Percentiles rank a stretch among this genome's conserved stretches.
Conservation (phyloP, 768 basidiomycete species). For the Boletus reticulatus region DNA sequence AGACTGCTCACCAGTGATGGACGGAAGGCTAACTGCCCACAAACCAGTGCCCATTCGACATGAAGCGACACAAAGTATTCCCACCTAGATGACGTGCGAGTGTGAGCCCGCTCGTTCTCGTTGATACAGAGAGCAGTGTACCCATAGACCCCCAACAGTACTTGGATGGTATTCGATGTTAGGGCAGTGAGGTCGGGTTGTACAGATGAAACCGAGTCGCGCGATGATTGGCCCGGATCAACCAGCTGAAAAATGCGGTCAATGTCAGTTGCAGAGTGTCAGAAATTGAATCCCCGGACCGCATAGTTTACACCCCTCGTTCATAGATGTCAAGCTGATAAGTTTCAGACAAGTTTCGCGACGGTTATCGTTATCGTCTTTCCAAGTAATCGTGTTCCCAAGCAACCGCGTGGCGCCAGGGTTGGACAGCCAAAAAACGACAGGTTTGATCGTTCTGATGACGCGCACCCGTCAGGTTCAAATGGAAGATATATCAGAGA, state of each 20-base stretch:
- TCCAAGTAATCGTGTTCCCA: not conserved
- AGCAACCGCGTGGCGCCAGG: not conserved
- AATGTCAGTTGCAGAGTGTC: not conserved
- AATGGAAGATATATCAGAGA: too few species aligned
- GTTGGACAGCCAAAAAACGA: not conserved
- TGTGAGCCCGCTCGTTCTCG: not conserved
- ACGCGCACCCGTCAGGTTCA: too few species aligned
- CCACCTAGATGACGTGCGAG: constrained; percentile 14
- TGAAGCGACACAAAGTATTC: constrained; percentile 15
- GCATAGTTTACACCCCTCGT: not conserved
- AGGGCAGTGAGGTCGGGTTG: not conserved
- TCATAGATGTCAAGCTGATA: not conserved
- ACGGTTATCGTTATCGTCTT: not conserved
- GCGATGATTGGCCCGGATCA: not conserved
- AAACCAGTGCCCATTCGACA: constrained; percentile 17
- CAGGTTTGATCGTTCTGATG: too few species aligned
- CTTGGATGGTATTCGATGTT: not conserved
- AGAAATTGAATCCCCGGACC: too few species aligned
- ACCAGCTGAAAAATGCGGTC: not conserved
- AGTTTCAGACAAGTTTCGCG: not conserved
- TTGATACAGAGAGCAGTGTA: not conserved
- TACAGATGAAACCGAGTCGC: too few species aligned
- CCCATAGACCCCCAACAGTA: constrained; percentile 23
- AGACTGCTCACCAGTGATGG: constrained; percentile 18
- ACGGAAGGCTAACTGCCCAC: constrained; percentile 13